Percentiles rank a stretch among this genome's conserved stretches.
Evolutionary conservation across 345 rosid species (phyloP).

Genomic region (Lumnitzera racemosa): DNA sequence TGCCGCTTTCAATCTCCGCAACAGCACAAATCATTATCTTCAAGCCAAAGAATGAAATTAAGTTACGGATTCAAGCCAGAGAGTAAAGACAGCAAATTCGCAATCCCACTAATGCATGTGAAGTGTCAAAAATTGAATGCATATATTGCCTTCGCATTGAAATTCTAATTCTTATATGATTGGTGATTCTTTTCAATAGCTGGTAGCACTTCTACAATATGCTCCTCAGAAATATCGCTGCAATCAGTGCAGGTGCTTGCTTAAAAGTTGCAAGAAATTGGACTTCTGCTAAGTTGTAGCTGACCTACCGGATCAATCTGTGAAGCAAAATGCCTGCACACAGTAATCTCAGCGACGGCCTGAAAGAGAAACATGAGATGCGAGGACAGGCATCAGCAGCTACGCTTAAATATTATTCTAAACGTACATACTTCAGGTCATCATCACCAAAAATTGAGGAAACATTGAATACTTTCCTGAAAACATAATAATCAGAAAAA

Average conservation of each 20-base stretch:
- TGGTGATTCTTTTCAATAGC: neutral
- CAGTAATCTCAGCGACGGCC: slow-evolving; percentile 83
- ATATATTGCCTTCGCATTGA: too few relatives aligned
- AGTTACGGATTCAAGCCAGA: slow-evolving; percentile 4
- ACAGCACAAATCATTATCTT: slow-evolving; percentile 89
- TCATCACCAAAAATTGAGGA: too few relatives aligned
- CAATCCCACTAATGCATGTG: neutral
- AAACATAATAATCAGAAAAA: too few relatives aligned
- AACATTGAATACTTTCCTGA: too few relatives aligned
- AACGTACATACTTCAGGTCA: too few relatives aligned
- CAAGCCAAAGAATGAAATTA: slow-evolving; percentile 8
- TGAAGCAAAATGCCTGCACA: slow-evolving; percentile 55
- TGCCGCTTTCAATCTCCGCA: slow-evolving; percentile 89
- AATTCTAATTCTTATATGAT: too few relatives aligned
- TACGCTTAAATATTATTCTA: too few relatives aligned
- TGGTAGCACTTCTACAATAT: neutral
- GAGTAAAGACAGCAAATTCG: slow-evolving; percentile 2
- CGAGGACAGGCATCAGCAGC: neutral
- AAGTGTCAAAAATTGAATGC: too few relatives aligned
- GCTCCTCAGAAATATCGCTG: too few relatives aligned
- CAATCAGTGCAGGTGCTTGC: too few relatives aligned
- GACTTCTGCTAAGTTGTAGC: neutral
- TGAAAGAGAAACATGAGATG: slow-evolving; percentile 21
- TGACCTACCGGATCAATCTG: slow-evolving; percentile 59
- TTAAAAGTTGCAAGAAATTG: too few relatives aligned